Base-by-base conservation (phyloP, 306 rosid genomes). In the Prunus campanulata region DNA sequence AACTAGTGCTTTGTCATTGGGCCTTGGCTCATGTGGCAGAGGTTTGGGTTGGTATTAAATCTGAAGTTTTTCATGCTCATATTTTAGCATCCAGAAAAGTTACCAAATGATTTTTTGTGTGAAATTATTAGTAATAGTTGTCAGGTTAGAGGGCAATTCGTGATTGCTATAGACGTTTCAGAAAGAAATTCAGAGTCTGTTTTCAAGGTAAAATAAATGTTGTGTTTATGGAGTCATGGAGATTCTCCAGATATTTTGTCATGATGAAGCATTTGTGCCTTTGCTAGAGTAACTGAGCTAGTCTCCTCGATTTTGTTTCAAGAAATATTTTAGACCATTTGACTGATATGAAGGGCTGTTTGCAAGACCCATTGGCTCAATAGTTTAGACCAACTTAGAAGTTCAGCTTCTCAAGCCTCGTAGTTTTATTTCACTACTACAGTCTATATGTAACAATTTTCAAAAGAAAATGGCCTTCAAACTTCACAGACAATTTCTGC, bases 261-360 rank as follows among this genome's bases (percentile, higher is more conserved):
- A 69, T 20, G 19, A 6, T 65, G 47, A 9, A 50, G 8, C 51
- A 46, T 7, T 47, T 1, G 61, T 32, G 22, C 39, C 19, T 6
- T 22, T 46, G 44, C 32, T n/a, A 22, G 29, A 48, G 29, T 68
- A 16, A 49, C 44, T 60, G 55, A 32, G 44, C 32, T n/a, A 50
- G 51, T 60, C 76, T 64, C 69, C n/a, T 46, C 50, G n/a, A 29
- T 60, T 48, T 49, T 61, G 77, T 20, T 46, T 44, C 22, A 10
- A 42, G 66, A 47, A 68, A 24, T 55, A 18, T 67, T 20, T 39
- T 72, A 24, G 39, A 13, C 18, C 11, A 11, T 29, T 70, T 18
- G 62, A 30, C 3, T 32, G 44, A 24, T 30, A 30, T 18, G 9
- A 18, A 19, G 52, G 42, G 20, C 19, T 27, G 25, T 19, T 29